phyloP scores from a whole-genome alignment of 306 rosid species.

The Gastrolobium bilobum region DNA sequence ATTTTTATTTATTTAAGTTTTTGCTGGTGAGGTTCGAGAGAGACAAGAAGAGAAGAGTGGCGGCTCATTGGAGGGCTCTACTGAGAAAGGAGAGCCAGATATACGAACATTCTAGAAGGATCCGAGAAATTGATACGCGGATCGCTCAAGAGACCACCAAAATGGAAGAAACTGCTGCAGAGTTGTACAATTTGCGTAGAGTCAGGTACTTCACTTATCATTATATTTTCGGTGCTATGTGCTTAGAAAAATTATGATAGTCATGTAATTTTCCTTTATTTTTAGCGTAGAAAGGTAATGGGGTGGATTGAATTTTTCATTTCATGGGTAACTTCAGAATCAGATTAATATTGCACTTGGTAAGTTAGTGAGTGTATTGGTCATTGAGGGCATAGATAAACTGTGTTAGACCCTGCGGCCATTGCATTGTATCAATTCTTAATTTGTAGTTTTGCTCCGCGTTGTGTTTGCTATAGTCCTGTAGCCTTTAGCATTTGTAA shows the following conservation, averaged over 20 bases:
- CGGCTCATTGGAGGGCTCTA: slow-evolving; percentile 64
- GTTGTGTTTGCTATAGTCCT: slow-evolving; percentile 3
- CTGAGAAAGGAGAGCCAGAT: slow-evolving; percentile 80
- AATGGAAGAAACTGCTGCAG: slow-evolving; percentile 52
- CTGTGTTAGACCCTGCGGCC: slow-evolving; percentile 7
- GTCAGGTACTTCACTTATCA: slow-evolving; percentile 57
- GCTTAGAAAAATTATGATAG: not conserved
- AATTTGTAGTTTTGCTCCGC: not conserved
- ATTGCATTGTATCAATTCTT: not conserved
- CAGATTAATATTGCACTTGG: not conserved
- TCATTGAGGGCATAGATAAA: not conserved
- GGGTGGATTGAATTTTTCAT: slow-evolving; percentile 6
- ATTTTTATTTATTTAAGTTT: not conserved
- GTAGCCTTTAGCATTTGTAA: not conserved
- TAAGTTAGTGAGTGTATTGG: slow-evolving; percentile 2
- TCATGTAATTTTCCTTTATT: not conserved
- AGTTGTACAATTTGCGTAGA: slow-evolving; percentile 64
- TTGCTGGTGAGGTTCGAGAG: slow-evolving; percentile 66
- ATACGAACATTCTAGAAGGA: slow-evolving; percentile 65
- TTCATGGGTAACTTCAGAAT: not conserved
- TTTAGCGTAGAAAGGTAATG: not conserved
- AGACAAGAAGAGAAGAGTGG: slow-evolving; percentile 65
- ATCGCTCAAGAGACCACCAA: slow-evolving; percentile 54
- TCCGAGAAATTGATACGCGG: slow-evolving; percentile 54
- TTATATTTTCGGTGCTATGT: slow-evolving; percentile 21